A percentile compares a stretch with the other conserved stretches of the same genome.
These are phyloP conservation scores for Colletotrichum orchidophilum DNA, from an alignment of 2,329 filamentous ascomycete genomes.

Conservation along the genomic window DNA sequence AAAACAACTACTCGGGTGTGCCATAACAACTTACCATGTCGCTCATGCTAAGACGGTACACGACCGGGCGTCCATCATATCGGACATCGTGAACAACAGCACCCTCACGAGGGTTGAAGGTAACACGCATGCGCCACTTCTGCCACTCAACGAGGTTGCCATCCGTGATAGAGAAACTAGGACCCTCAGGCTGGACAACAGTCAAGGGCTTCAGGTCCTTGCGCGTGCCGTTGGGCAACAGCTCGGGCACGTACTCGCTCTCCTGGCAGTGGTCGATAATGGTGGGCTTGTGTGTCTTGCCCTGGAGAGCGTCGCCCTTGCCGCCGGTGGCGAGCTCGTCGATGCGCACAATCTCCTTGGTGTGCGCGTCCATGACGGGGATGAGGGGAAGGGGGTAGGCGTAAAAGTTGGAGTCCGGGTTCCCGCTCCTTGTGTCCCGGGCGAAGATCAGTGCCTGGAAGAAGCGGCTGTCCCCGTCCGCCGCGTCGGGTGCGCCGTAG, in stretches of 20 bases:
- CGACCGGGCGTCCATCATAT: constrained; percentile 65
- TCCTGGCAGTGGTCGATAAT: constrained; percentile 43
- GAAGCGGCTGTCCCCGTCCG: constrained; percentile 42
- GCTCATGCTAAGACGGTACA: constrained; percentile 65
- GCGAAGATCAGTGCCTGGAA: constrained; percentile 48
- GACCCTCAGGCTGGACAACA: constrained; percentile 68
- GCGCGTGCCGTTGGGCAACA: constrained; percentile 49
- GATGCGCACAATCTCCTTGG: constrained; percentile 44
- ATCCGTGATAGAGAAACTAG: constrained; percentile 62
- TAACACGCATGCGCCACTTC: constrained; percentile 68
- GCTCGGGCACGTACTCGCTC: constrained; percentile 54
- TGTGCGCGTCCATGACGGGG: constrained; percentile 49
- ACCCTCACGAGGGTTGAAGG: constrained; percentile 68
- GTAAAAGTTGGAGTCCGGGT: constrained; percentile 59
- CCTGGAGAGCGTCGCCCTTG: constrained; percentile 36
- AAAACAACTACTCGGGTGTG: too few relatives aligned
- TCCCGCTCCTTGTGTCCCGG: constrained; percentile 40
- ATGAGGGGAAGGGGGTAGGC: constrained; percentile 58
- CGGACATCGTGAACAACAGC: constrained; percentile 66
- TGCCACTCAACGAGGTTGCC: constrained; percentile 54
- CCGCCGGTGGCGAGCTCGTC: constrained; percentile 47
- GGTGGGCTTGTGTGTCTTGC: constrained; percentile 28
- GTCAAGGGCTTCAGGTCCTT: constrained; percentile 69
- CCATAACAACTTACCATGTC: constrained; percentile 55
- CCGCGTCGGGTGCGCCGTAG: constrained; percentile 41